Base-by-base conservation (phyloP, 2,329 filamentous ascomycete species). In the Xylariales sp. region DNA sequence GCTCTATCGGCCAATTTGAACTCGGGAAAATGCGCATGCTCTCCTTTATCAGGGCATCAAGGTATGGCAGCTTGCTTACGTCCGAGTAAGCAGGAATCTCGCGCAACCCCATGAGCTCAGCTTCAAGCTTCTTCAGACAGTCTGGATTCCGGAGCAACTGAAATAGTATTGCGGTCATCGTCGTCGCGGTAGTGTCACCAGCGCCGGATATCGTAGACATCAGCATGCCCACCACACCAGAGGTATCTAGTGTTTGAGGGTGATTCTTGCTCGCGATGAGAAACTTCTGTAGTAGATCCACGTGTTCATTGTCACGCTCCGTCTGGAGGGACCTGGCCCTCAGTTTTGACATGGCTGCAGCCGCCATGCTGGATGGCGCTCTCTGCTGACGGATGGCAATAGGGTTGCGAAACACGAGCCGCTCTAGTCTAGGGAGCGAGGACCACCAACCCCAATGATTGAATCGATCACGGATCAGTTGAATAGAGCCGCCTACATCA, bases 1-100 rank as follows among this genome's bases (percentile, higher is more conserved):
- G 85, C 73, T 91, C 89, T 6, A 91, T 79, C 1, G 85, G 84
- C 1, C 90, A 77, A 0, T 87, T 88, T 0, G 86, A 83, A 0
- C 88, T 86, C 0, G 90, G 89, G 74, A 91, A 88, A 41, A 64
- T 65, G 2, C 64, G 58, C 72, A 75, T 74, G 10, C 52, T 59
- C 50, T 75, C 74, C 16, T 61, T 70, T 48, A 75, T 61, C 1
- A 74, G 68, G 54, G 73, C 72, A 36, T 72, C 71, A 1, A 75
- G 68, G 53, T 75, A 75, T 9, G 73, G 73, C n/a, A 75, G 41
- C 56, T 69, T 71, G 46, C 49, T 63, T 2, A 72, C 69, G 16
- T 74, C 68, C 1, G 69, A 59, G 39, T 67, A 74, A 16, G 63
- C 23, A 16, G 73, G 73, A 12, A 75, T 69, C 34, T 68, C 69